A percentile compares a stretch with the other conserved stretches of the same genome.
phyloP scores from a whole-genome alignment of 2,329 filamentous ascomycete species.

The Neoarthrinium moseri region DNA sequence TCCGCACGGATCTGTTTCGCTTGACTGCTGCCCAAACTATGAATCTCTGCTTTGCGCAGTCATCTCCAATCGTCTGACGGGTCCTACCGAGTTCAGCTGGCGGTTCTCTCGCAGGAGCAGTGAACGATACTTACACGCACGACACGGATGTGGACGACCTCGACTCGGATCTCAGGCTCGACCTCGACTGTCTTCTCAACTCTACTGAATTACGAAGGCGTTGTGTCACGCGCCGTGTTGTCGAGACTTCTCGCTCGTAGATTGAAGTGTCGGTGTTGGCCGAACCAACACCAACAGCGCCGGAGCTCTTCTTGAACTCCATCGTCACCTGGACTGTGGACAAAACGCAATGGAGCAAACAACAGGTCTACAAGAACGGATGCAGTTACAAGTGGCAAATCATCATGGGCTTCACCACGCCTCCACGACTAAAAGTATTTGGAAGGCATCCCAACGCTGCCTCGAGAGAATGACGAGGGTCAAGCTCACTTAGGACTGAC shows the following conservation, averaged over 20 bases:
- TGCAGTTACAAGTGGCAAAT: background rate
- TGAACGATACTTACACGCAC: conserved; percentile 27
- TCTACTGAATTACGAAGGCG: conserved; percentile 14
- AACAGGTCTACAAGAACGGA: background rate
- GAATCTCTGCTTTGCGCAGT: conserved; percentile 53
- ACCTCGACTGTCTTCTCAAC: conserved; percentile 22
- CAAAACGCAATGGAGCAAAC: background rate
- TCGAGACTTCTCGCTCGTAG: conserved; percentile 21
- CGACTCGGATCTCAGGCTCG: conserved; percentile 22
- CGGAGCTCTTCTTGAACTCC: conserved; percentile 9
- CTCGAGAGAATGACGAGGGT: conserved; percentile 11
- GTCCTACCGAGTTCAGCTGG: conserved; percentile 33
- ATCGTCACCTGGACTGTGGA: background rate
- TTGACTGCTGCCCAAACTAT: conserved; percentile 57
- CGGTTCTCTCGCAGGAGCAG: background rate
- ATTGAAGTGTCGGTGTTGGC: conserved; percentile 9
- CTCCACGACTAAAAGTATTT: conserved; percentile 9
- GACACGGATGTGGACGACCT: conserved; percentile 18
- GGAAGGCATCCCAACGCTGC: conserved; percentile 10
- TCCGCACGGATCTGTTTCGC: conserved; percentile 47
- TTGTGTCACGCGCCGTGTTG: conserved; percentile 18
- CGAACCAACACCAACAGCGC: conserved; percentile 7
- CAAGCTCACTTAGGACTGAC: conserved; percentile 12
- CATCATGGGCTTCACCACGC: background rate
- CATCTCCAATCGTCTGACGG: conserved; percentile 42